Base-by-base conservation (phyloP, 2,329 filamentous ascomycete genomes). In the Epicoccum sorghinum region DNA sequence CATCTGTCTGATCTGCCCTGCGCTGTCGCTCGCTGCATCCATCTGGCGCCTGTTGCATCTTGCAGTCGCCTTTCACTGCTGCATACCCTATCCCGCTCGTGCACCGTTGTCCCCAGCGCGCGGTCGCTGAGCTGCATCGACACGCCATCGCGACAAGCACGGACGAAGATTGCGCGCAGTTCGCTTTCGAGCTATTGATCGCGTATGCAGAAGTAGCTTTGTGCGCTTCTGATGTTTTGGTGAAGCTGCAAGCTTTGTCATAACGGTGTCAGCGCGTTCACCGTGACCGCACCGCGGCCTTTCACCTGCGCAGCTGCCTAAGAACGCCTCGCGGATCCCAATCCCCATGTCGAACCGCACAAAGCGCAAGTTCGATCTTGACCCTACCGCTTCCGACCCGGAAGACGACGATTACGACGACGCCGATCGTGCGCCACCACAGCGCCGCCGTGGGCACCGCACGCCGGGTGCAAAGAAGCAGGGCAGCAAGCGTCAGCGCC, bases 351-450 rank as follows among this genome's bases (percentile, higher is more conserved):
- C 70, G 64, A 68, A 62, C 60, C 70, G 71, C 55, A 63, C 62
- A 38, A 78, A 79, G 67, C 71, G 77, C 54, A 75, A 75, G 65
- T 65, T 73, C 47, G 68, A 72, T 50, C 67, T 75, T 60, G 73
- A 75, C 54, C 71, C 72, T 41, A 74, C 72, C 64, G 69, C 68
- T 57, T 75, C 73, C 32, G 73, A 75, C 36, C 71, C 73, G 18
- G 70, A 75, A 40, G 73, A 75, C 47, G 65, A 68, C 57, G 72
- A 75, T 52, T 75, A 67, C 64, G 71, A 73, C 70, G 69, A 62
- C 45, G 59, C 60, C 38, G 64, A 67, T 33, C 65, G 66, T 35
- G 61, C 65, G 35, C 59, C 68, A 42, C 71, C 69, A 9, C 70
- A 68, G 49, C 64, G 65, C 47, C 71, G 71, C 42, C 69, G 64